Evolutionary conservation across 2,329 filamentous ascomycete species (phyloP), one percentile per base, ranked within the genome.

Genomic region (Helicocarpus griseus): DNA sequence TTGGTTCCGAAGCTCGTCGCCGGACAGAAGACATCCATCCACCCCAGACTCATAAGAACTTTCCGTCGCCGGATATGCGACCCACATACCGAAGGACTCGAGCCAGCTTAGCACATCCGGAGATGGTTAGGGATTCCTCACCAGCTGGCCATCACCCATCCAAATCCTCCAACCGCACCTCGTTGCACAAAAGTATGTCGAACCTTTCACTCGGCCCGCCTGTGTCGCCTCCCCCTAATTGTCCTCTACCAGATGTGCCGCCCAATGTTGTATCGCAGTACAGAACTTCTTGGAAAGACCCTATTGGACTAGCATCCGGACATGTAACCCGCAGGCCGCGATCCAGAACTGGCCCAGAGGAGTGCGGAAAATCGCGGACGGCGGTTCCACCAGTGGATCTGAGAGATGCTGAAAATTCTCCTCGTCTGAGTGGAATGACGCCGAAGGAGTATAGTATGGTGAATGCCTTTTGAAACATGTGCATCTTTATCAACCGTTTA

Each of bases 231-330:
- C 61, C 61, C 7, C 61, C 61, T 22, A 53, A 60, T 44, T 60
- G 56, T n/a, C 61, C 61, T 8, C 53, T 64, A 2, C 61, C 61
- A 6, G 55, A 57, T 40, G 53, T 62, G 8, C 61, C 61, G 14
- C 43, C 54, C 14, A 49, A 38, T 47, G 28, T 43, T 26, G 13
- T 21, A 11, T 50, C 48, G 4, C 36, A 50, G 21, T 35, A 19
- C n/a, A 43, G 28, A 11, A 26, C 38, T n/a, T 22, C 41, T 4
- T 47, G 40, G 38, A 41, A 48, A 13, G n/a, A 26, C 3, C 31
- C 22, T 21, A n/a, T n/a, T n/a, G n/a, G n/a, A n/a, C n/a, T n/a
- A n/a, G n/a, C 38, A 35, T 3, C 21, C 14, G 19, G 14, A 9
- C 9, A 17, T 31, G 14, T n/a, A 38, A 14, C 14, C 9, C 14